Base-by-base conservation (phyloP, 202 grass and related monocot species). In the Elaeis oleifera region DNA sequence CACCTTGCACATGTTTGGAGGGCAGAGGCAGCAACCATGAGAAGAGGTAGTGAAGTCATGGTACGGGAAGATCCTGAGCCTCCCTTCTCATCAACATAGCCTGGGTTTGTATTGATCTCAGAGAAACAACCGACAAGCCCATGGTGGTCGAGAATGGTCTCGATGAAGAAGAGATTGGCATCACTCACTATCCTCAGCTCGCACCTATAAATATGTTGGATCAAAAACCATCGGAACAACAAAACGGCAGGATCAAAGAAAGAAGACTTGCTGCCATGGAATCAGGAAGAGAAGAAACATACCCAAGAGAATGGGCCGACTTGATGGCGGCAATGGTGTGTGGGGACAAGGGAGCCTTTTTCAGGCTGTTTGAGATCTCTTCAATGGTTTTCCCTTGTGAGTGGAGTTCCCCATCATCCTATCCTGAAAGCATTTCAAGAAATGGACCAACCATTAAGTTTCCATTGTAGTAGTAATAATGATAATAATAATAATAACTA, bases 1-100 rank as follows among this genome's bases (percentile, higher is more conserved):
- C 29, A 89, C 86, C 87, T 91, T 91, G 83, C 88, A 91, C 88
- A 91, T 91, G 77, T 91, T 91, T 72, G 88, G 77, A 53, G 88
- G 88, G 63, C 88, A 91, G 16, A 91, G 70, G 5, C 28, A 0
- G 67, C 88, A 91, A 0, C 88, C 88, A 54, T 91, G 88, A 59
- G 63, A 67, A 39, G 27, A 21, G 58, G 22, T 53, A 18, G n/a
- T 60, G 73, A 86, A 80, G 18, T 75, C 68, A 70, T 91, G 88
- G 74, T 76, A 56, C 14, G 88, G 80, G 19, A 24, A 61, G 65
- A 91, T 84, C 9, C 59, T 55, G 19, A 91, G 83, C 50, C 77
- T 64, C 50, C 88, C 39, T 53, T 80, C 57, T 65, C 78, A 71
- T 91, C 88, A 59, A 91, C 20, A 74, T 51, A 52, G 36, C 65